Percentiles rank a stretch among this genome's conserved stretches.
These are phyloP conservation scores for Hypoxylon rubiginosum DNA, from an alignment of 2,329 filamentous ascomycete genomes.

Conservation along the genomic window DNA sequence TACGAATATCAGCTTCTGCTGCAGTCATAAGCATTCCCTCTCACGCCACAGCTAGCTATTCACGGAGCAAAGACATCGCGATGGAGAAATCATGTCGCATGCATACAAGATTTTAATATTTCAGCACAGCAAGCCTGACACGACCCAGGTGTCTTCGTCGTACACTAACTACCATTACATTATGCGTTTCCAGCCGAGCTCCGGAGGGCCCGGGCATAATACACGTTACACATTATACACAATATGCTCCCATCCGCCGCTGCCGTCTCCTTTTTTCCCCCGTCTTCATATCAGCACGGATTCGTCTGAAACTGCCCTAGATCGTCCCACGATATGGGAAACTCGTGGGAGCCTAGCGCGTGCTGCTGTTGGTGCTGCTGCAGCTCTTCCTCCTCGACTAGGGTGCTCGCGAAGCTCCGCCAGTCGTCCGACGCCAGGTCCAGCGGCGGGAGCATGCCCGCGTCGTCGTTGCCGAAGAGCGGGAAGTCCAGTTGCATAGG, in stretches of 20 bases:
- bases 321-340: conserved; percentile 48
- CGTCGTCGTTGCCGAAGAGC: conserved; percentile 26
- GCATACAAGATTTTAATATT: conserved; percentile 13
- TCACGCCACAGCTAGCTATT: too few relatives aligned
- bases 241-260: too few relatives aligned
- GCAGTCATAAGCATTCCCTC: too few relatives aligned
- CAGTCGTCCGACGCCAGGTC: conserved; percentile 47
- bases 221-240: conserved; percentile 18
- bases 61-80: conserved; percentile 2
- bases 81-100: not conserved
- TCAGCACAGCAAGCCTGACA: conserved; percentile 18
- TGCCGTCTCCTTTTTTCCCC: conserved; percentile 14
- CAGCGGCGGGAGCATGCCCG: conserved; percentile 42
- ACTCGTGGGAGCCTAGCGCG: conserved; percentile 35
- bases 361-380: too few relatives aligned
- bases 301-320: conserved; percentile 40
- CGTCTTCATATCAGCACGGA: not conserved
- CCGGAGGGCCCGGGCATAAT: conserved; percentile 36
- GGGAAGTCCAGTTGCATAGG: conserved; percentile 49
- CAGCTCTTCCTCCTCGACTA: conserved; percentile 42
- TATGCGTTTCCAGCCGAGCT: conserved; percentile 42
- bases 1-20: too few relatives aligned
- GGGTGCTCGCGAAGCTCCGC: conserved; percentile 48
- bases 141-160: conserved; percentile 10
- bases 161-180: conserved; percentile 31